Evolutionary conservation across 345 rosid species (phyloP).

Genomic region (Eucalyptus grandis): DNA sequence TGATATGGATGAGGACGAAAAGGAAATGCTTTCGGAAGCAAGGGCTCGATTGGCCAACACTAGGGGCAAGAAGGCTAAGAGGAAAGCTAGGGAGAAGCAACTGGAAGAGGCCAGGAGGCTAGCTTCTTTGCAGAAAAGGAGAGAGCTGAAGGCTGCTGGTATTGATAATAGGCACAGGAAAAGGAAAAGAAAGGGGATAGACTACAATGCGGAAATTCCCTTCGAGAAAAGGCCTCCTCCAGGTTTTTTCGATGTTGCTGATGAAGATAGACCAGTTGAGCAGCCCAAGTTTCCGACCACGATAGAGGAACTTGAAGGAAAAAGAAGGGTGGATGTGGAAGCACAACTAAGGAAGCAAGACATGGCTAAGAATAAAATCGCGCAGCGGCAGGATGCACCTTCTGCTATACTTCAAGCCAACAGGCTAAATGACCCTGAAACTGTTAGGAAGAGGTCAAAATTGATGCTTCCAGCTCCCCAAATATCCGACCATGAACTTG

Average conservation of each 20-base stretch:
- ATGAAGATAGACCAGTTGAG: slow-evolving; percentile 83
- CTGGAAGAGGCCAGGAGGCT: slow-evolving; percentile 99
- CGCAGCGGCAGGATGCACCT: slow-evolving; percentile 92
- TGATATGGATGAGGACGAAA: slow-evolving; percentile 99
- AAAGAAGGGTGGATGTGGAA: slow-evolving; percentile 80
- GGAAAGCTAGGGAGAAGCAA: slow-evolving; percentile 98
- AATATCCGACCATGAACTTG: slow-evolving; percentile 89
- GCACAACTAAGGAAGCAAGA: slow-evolving; percentile 86
- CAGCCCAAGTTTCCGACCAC: slow-evolving; percentile 81
- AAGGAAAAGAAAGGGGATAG: slow-evolving; percentile 93
- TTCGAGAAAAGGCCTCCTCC: slow-evolving; percentile 97
- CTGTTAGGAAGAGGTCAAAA: slow-evolving; percentile 92
- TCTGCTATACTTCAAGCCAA: slow-evolving; percentile 93
- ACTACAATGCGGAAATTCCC: slow-evolving; percentile 95
- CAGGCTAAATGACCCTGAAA: slow-evolving; percentile 93
- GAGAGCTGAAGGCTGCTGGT: slow-evolving; percentile 98
- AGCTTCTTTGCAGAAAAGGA: slow-evolving; percentile 95
- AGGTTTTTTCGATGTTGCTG: slow-evolving; percentile 78
- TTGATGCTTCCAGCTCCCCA: slow-evolving; percentile 98
- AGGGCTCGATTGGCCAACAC: slow-evolving; percentile 95
- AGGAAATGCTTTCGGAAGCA: slow-evolving; percentile 99
- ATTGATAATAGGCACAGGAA: slow-evolving; percentile 69
- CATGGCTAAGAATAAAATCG: slow-evolving; percentile 77
- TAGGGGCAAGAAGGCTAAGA: slow-evolving; percentile 93
- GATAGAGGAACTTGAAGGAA: slow-evolving; percentile 93